Base-by-base conservation (phyloP, 306 rosid genomes). In the Elaeagnus macrophylla region DNA sequence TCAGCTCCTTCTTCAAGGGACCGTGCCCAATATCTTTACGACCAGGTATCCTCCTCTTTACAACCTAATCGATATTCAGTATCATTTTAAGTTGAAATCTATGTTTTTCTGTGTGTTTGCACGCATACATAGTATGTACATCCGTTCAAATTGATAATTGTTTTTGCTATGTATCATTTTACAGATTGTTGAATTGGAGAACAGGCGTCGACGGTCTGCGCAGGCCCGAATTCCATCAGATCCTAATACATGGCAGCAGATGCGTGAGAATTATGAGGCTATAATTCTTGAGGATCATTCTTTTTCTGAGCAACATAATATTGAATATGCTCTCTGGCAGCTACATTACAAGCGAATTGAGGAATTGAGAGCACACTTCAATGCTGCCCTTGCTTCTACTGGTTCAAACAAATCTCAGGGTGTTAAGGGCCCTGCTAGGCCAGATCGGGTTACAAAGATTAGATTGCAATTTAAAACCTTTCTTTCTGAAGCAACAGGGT, bases 401-500 rank as follows among this genome's bases (percentile, higher is more conserved):
- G 66, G 81, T 76, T 71, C 96, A 76, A 87, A 84, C 57, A 61
- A 88, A 64, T 59, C 89, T 37, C 88, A 73, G 56, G 80, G 70
- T 48, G 75, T 66, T 67, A 86, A 80, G 62, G 79, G 79, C 54
- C 80, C 83, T 49, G 67, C 57, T 53, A 75, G 89, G 47, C 94
- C 96, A 51, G 99, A 91, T 51, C 75, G 84, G 51, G 41, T 82
- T 64, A 56, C 75, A 59, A 91, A 86, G 75, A 82, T 91, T 68
- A 80, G 87, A 71, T 56, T 84, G 82, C 96, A 87, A 77, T 79
- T 91, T 37, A 91, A 91, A 84, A 79, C 95, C 53, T 84, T 91
- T 67, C 99, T 91, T 63, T 83, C 99, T 18, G 99, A 91, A 72
- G 93, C 99, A 17, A 78, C 89, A 67, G 99, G 99, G 51, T 91